Base-by-base conservation (phyloP, 2,329 filamentous ascomycete species). In the Conoideocrella luteorostrata region DNA sequence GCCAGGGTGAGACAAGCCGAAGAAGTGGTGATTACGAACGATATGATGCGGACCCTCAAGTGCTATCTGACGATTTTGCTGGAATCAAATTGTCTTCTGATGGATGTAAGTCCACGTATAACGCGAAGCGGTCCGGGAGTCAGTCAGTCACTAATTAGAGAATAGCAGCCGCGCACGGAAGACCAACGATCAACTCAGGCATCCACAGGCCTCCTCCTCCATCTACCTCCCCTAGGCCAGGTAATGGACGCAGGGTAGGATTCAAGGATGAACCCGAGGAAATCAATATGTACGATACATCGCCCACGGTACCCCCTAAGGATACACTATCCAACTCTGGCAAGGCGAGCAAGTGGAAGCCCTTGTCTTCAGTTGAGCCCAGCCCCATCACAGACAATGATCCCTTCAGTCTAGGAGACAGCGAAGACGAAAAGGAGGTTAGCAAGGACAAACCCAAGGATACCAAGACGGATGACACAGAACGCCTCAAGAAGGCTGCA, bases 311-410 rank as follows among this genome's bases (percentile, higher is more conserved):
- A 41, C 72, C 65, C 22, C 70, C 70, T 52, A 80, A 74, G 64
- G 79, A 73, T 59, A 65, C 53, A 47, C 56, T 62, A 23, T 57
- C 66, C 26, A 60, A 60, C 20, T 62, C 70, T n/a, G 71, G 73
- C 38, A 93, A 89, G 68, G 67, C 78, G 36, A 96, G 90, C 76
- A 98, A 98, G 70, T 98, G 93, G 93, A 91, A 98, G 65, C 91
- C 93, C 9, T 70, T 98, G 54, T 88, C 90, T 11, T 77, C 84
- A 0, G 81, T 96, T 12, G 51, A 94, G 39, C 88, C 90, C 1
- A 84, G 79, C 50, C 90, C 91, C 12, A 85, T 95, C 49, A 75
- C 78, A 11, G 89, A 97, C 54, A 91, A 95, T 56, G 93, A 98
- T 59, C 93, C 93, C 0, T 98, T 98, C 68, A 96, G 89, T 57